Evolutionary conservation across 345 rosid genomes (phyloP), one percentile per base, ranked within the genome.

Genomic region (Cardamine chenopodiifolia): DNA sequence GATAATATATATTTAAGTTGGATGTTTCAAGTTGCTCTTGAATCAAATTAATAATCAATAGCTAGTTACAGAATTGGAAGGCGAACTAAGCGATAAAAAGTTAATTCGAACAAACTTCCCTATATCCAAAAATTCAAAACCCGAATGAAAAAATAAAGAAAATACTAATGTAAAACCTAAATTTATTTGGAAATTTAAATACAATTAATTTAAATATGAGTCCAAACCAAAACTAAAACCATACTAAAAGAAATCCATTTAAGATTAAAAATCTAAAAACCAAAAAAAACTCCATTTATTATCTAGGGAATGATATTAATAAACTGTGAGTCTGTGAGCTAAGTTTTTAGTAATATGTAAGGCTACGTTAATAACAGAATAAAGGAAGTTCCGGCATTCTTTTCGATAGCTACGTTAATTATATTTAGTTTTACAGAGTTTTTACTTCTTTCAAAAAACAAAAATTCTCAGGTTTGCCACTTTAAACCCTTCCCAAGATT

Each of bases 401-500:
- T 74, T 48, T 74, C 78, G 78, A 58, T 25, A 47, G 4, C 32
- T 35, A 74, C 78, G 78, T 58, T 25, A 42, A 54, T 39, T 42
- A 31, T 26, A 40, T 26, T 70, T 10, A 54, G 35, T 12, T 32
- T 45, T 0, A 54, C 29, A 73, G 65, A 73, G 4, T 68, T 74
- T 59, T 66, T 15, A 34, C 52, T 28, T 62, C 20, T 62, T 45
- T 31, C 57, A 25, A 19, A 68, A 23, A 52, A 11, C 4, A 14
- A 14, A 59, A 73, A 55, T 10, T 44, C 72, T 70, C 72, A 69
- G 66, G 71, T 53, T 49, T 29, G 13, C 32, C 25, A 60, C 57
- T 80, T 75, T 66, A 72, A 72, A 68, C 72, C 72, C 59, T 63
- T 57, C 82, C 79, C 81, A 32, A 63, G 47, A 70, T 54, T 40